Percentiles rank a stretch among this genome's conserved stretches.
These are phyloP conservation scores for Argentina anserina DNA, from an alignment of 306 rosid genomes.

Conservation along the genomic window DNA sequence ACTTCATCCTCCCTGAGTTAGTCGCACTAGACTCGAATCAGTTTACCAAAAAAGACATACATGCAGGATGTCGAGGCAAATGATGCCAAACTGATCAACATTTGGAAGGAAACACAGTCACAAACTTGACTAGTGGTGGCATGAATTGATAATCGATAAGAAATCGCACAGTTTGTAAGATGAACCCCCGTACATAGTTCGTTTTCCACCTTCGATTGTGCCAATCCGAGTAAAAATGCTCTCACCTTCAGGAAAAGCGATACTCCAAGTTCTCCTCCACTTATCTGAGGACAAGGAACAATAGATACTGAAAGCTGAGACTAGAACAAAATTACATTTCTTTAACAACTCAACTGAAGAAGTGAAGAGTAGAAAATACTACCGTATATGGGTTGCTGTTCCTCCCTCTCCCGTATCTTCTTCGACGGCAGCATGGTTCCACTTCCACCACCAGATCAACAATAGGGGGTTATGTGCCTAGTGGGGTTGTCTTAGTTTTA, in stretches of 20 bases:
- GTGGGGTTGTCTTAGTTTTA: not conserved
- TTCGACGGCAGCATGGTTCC: not conserved
- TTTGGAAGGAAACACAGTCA: conserved; percentile 98
- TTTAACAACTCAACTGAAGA: not conserved
- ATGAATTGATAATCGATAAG: conserved; percentile 88
- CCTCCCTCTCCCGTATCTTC: not conserved
- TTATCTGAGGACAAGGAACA: conserved; percentile 57
- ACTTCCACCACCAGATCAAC: too few species aligned
- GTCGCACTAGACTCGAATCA: not conserved
- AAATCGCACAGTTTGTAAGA: conserved; percentile 87
- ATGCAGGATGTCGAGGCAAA: conserved; percentile 96
- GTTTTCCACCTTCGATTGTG: conserved; percentile 95
- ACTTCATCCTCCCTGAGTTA: not conserved
- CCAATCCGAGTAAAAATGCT: conserved; percentile 93
- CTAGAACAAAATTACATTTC: not conserved
- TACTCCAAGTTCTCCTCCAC: conserved; percentile 89
- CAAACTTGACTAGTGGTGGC: conserved; percentile 93
- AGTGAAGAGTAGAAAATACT: not conserved
- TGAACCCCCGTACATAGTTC: conserved; percentile 79
- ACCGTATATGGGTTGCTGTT: not conserved
- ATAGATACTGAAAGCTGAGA: not conserved
- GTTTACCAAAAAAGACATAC: conserved; percentile 34
- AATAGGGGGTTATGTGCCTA: not conserved
- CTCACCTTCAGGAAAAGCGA: conserved; percentile 93
- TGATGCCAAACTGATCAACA: conserved; percentile 94